Evolutionary conservation across 495 filamentous ascomycete species (phyloP).

Genomic region (Tuber brumale): DNA sequence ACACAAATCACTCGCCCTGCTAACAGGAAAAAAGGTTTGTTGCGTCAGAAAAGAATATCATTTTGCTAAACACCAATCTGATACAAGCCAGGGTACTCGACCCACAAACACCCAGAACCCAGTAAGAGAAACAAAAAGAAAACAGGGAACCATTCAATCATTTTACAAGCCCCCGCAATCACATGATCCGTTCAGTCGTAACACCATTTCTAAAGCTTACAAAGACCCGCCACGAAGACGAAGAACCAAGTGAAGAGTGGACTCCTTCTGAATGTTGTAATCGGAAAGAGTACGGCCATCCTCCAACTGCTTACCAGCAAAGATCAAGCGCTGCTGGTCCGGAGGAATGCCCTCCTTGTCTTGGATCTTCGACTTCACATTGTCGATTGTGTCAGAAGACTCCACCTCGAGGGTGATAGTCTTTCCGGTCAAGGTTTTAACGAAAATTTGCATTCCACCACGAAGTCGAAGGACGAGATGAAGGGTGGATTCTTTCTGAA

Average conservation of each 20-base stretch:
- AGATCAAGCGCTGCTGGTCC: conserved; percentile 83
- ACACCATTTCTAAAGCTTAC: not conserved
- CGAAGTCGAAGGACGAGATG: conserved; percentile 94
- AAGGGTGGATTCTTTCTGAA: conserved; percentile 95
- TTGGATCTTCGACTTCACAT: conserved; percentile 77
- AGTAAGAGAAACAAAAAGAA: not conserved
- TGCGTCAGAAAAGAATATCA: not conserved
- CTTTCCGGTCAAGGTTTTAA: conserved; percentile 91
- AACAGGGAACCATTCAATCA: conserved; percentile 48
- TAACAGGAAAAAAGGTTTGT: not conserved
- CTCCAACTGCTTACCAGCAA: conserved; percentile 79
- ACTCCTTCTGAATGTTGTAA: conserved; percentile 99
- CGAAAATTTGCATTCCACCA: conserved; percentile 80
- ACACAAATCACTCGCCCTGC: not conserved
- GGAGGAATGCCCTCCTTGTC: conserved; percentile 74
- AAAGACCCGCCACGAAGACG: conserved; percentile 77
- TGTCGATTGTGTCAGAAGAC: conserved; percentile 55
- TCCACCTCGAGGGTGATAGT: conserved; percentile 98
- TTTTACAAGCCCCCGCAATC: conserved; percentile 89
- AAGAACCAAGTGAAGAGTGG: conserved; percentile 92
- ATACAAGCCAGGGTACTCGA: not conserved
- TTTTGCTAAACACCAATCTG: not conserved
- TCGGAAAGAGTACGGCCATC: conserved; percentile 87
- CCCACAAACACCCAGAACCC: not conserved
- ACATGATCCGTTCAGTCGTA: conserved; percentile 79